Conservation (phyloP, 768 basidiomycete genomes). For the Tulasnella sp. region DNA sequence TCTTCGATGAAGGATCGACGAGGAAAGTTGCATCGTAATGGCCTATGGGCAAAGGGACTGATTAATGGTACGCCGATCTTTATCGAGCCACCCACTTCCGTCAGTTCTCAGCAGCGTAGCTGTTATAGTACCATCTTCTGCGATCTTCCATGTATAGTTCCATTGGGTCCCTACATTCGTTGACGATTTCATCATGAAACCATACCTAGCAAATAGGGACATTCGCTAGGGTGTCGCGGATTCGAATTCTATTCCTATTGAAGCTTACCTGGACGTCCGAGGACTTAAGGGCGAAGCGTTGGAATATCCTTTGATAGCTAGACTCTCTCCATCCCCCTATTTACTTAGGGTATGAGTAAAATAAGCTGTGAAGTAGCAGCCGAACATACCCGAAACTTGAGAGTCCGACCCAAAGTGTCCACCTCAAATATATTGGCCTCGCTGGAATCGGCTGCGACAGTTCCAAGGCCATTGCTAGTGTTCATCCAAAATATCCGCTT, state of each 20-base stretch:
- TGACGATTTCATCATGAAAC: neutral
- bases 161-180: neutral
- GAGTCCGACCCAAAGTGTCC: no score
- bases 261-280: slow-evolving; percentile 53
- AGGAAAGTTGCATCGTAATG: no score
- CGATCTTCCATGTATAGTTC: neutral
- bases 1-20: no score
- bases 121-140: neutral
- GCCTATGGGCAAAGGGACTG: no score
- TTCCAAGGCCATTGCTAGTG: no score
- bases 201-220: neutral
- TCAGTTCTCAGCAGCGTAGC: neutral
- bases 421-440: no score
- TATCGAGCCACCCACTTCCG: neutral
- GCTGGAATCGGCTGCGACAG: no score
- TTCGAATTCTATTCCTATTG: neutral
- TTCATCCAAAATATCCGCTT: no score
- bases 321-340: neutral
- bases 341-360: no score
- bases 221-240: neutral
- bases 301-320: neutral
- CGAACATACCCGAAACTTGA: no score
- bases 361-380: no score
- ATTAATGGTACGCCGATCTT: neutral
- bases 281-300: slow-evolving; percentile 41